Conservation (phyloP, 1,139 yeast species). For the Suhomyces maxii region DNA sequence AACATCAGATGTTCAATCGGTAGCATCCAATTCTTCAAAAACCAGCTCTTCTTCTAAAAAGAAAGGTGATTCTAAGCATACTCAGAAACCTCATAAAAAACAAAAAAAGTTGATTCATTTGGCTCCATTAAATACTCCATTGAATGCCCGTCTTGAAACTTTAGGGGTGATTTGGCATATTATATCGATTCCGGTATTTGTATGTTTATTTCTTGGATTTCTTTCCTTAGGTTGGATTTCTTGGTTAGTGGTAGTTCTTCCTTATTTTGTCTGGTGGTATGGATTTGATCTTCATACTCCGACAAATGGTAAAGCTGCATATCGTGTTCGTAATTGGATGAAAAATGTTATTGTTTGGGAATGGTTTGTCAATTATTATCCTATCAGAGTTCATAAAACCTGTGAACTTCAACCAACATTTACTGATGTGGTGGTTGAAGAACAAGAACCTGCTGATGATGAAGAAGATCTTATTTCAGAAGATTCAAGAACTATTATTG, state of each 20-base stretch:
- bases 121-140: constrained; percentile 58
- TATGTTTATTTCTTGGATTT: constrained; percentile 52
- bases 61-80: background rate
- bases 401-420: constrained; percentile 76
- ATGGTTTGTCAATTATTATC: constrained; percentile 76
- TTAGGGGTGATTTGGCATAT: constrained; percentile 76
- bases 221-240: constrained; percentile 64
- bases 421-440: constrained; percentile 34
- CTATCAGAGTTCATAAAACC: constrained; percentile 72
- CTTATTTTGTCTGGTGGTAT: constrained; percentile 61
- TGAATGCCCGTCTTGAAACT: constrained; percentile 64
- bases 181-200: constrained; percentile 63
- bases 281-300: constrained; percentile 62
- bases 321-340: constrained; percentile 58
- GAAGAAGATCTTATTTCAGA: constrained; percentile 48
- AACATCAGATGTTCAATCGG: background rate
- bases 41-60: background rate
- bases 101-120: constrained; percentile 23
- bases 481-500: constrained; percentile 38
- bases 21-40: background rate
- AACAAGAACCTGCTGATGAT: constrained; percentile 31
- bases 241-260: constrained; percentile 64
- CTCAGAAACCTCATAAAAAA: background rate
- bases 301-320: constrained; percentile 66
- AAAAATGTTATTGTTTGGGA: constrained; percentile 66